Conservation (phyloP, 768 basidiomycete species). For the Leccinum subgranulosum region DNA sequence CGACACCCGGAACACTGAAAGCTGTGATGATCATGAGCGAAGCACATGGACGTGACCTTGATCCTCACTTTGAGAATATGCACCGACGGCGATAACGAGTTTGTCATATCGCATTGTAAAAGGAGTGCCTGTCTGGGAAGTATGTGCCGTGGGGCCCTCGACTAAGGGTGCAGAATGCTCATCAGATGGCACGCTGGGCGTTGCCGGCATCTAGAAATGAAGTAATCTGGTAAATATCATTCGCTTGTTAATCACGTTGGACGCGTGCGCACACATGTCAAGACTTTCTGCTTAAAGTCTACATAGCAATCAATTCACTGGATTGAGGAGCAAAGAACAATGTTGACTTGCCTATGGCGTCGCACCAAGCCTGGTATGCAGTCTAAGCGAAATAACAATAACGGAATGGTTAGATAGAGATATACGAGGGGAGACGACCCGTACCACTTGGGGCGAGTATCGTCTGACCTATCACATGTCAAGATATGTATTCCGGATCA, state of each 20-base stretch:
- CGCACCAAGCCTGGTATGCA: conserved; percentile 75
- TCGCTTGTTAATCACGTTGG: neutral
- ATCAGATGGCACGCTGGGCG: conserved; percentile 40
- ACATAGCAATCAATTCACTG: conserved; percentile 6
- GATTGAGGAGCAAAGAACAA: neutral
- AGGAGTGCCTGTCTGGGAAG: conserved; percentile 29
- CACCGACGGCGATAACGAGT: conserved; percentile 80
- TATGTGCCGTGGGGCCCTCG: conserved; percentile 2
- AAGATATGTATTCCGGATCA: conserved; percentile 3
- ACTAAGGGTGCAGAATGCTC: conserved; percentile 9
- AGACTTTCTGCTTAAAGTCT: conserved; percentile 60
- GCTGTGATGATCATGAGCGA: conserved; percentile 36
- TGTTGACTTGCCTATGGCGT: conserved; percentile 51
- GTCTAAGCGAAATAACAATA: conserved; percentile 33
- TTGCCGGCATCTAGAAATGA: conserved; percentile 57
- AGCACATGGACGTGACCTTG: conserved; percentile 2
- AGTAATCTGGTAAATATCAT: neutral
- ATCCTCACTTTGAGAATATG: conserved; percentile 74
- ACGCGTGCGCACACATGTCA: conserved; percentile 54
- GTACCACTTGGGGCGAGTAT: conserved; percentile 54
- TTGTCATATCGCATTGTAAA: conserved; percentile 75
- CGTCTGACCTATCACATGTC: conserved; percentile 44
- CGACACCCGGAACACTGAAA: conserved; percentile 71
- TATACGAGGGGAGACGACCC: conserved; percentile 12
- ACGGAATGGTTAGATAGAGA: neutral